These are phyloP conservation scores for Russula vinacea DNA, from an alignment of 768 basidiomycete species.

Conservation along the genomic window DNA sequence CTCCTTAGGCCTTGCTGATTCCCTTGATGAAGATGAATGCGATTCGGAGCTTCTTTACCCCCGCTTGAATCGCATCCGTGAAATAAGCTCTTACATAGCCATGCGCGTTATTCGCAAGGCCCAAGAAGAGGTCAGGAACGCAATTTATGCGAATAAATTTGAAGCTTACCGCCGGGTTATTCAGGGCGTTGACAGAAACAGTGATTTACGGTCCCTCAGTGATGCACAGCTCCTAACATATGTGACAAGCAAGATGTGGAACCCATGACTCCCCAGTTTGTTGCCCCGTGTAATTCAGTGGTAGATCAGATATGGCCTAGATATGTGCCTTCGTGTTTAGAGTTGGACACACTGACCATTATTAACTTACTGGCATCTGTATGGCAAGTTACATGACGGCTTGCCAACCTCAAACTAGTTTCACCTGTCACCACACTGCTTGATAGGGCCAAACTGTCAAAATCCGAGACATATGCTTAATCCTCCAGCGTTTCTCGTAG, in stretches of 20 bases:
- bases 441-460: background rate
- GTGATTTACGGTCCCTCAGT: constrained; percentile 51
- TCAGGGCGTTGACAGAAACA: constrained; percentile 32
- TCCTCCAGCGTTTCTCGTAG: background rate
- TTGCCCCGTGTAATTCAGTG: background rate
- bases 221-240: constrained; percentile 55
- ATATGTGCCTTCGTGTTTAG: constrained; percentile 6
- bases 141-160: background rate
- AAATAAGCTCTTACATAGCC: constrained; percentile 77
- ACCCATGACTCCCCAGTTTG: constrained; percentile 40
- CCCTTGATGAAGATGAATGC: constrained; percentile 68
- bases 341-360: constrained; percentile 4
- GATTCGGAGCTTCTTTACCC: constrained; percentile 74
- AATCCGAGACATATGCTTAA: background rate
- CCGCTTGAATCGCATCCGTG: constrained; percentile 75
- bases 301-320: constrained; percentile 19
- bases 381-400: constrained; percentile 1
- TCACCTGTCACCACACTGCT: background rate
- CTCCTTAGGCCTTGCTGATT: constrained; percentile 72
- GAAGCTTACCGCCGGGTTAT: constrained; percentile 16
- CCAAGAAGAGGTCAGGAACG: constrained; percentile 60
- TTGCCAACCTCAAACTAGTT: background rate
- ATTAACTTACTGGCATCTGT: background rate
- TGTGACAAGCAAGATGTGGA: constrained; percentile 71
- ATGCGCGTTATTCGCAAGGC: constrained; percentile 73